Percentiles rank a stretch among this genome's conserved stretches.
Conservation (phyloP, 768 basidiomycete species). For the Pholiota molesta region DNA sequence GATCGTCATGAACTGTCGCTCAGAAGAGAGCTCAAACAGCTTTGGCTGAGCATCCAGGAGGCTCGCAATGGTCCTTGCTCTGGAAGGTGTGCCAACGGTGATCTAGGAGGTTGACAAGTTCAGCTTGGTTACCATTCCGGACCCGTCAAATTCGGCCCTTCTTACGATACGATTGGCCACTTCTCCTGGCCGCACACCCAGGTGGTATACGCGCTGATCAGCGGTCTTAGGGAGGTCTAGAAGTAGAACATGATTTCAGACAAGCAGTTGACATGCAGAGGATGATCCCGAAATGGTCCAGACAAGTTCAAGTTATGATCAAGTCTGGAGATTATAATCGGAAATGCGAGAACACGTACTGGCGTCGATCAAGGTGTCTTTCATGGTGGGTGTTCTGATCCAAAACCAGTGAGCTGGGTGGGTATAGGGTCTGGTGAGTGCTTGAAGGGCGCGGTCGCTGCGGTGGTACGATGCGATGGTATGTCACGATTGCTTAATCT, state of each 20-base stretch:
- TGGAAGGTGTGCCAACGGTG: conserved; percentile 74
- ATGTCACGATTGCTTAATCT: background rate
- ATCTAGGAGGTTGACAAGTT: conserved; percentile 42
- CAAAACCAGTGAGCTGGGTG: too few species aligned
- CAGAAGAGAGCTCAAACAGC: conserved; percentile 66
- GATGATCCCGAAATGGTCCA: background rate
- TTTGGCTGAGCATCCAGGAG: conserved; percentile 61
- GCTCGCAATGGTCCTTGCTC: conserved; percentile 61
- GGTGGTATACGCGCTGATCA: conserved; percentile 78
- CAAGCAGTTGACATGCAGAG: background rate
- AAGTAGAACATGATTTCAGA: background rate
- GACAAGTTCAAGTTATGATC: background rate
- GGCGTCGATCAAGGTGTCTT: conserved; percentile 63
- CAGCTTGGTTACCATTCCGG: conserved; percentile 1
- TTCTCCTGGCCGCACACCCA: conserved; percentile 74
- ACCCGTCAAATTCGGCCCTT: background rate
- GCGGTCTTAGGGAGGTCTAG: conserved; percentile 78
- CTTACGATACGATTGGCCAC: conserved; percentile 80
- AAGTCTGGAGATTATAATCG: background rate
- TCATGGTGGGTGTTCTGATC: conserved; percentile 43
- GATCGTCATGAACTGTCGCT: conserved; percentile 76
- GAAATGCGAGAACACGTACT: conserved; percentile 46
- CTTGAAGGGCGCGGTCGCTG: background rate
- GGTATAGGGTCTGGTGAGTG: background rate
- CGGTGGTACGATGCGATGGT: background rate